Base-by-base conservation (phyloP, 148 eudicot species). In the Suaeda aralocaspica region DNA sequence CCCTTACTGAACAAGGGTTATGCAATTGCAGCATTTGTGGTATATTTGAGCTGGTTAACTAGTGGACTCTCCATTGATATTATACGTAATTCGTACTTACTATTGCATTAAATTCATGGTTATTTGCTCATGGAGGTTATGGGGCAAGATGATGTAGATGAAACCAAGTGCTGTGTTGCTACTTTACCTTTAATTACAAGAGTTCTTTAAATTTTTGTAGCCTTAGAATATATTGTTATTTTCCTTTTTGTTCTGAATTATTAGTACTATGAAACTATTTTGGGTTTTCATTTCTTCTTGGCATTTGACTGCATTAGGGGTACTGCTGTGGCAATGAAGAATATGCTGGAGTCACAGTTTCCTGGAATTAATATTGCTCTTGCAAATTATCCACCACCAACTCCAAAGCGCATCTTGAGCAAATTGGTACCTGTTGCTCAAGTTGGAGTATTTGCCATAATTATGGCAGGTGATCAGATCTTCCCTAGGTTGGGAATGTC, bases 391-490 rank as follows among this genome's bases (percentile, higher is more conserved):
- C 98, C 98, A 39, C 87, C 98, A 58, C 82, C 97, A 64, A 79
- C 94, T 33, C 98, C 97, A 56, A 94, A 94, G 78, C 98, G 98
- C 61, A 45, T 87, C 70, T 80, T 94, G 68, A 80, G 83, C 78
- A 94, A 94, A 81, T 66, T 91, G 69, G 82, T 90, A 14, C 98
- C 98, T 1, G 83, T 91, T 66, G 76, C 75, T 49, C 98, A 94
- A 76, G 84, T 94, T 66, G 98, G 98, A 49, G 78, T 83, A 15
- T 74, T 94, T 55, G 89, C 86, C 7, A 48, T 86, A 5, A 81
- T 89, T 34, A 78, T 89, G 86, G 98, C 86, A 1, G 98, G 98
- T 36, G 98, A 94, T 59, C 97, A 91, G 48, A 91, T 94, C 41
- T 94, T 94, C 80, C 98, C 97, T 41, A 83, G 92, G 77, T 77